Percentiles rank a stretch among this genome's conserved stretches.
These are phyloP conservation scores for Strobilomyces echinocephalus DNA, from an alignment of 768 basidiomycete genomes.

Conservation along the genomic window DNA sequence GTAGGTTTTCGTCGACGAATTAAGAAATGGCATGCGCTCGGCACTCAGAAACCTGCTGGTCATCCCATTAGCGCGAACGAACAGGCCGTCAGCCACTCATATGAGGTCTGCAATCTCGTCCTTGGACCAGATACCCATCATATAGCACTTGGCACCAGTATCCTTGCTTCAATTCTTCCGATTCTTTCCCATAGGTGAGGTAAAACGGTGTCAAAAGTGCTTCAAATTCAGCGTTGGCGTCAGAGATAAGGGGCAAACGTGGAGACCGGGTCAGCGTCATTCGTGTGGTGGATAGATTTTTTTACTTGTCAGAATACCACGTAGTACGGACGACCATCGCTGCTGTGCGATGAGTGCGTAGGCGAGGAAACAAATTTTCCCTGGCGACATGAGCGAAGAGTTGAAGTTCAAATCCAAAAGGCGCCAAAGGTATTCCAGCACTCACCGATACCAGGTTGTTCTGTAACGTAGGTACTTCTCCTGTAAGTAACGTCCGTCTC, in stretches of 20 bases:
- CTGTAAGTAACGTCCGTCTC: no score
- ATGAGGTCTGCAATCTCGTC: not conserved
- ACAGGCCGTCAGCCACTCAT: not conserved
- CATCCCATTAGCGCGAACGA: no score
- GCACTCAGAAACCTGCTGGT: not conserved
- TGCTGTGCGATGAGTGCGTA: not conserved
- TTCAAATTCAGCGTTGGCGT: constrained; percentile 1
- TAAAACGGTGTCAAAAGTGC: not conserved
- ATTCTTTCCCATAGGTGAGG: not conserved
- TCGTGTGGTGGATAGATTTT: no score
- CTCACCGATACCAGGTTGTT: no score
- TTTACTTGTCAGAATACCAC: no score
- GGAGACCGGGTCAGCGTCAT: no score
- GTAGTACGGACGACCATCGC: not conserved
- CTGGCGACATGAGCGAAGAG: not conserved
- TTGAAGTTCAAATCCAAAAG: no score
- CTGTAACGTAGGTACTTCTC: no score
- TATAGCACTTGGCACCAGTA: not conserved
- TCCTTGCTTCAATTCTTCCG: constrained; percentile 2
- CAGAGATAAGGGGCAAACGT: no score
- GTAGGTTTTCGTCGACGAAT: not conserved
- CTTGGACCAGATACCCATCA: constrained; percentile 4
- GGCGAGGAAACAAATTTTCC: not conserved
- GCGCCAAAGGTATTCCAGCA: no score
- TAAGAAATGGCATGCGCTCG: not conserved